These are phyloP conservation scores for Exophiala oligosperma DNA, from an alignment of 2,329 filamentous ascomycete genomes.

Conservation along the genomic window DNA sequence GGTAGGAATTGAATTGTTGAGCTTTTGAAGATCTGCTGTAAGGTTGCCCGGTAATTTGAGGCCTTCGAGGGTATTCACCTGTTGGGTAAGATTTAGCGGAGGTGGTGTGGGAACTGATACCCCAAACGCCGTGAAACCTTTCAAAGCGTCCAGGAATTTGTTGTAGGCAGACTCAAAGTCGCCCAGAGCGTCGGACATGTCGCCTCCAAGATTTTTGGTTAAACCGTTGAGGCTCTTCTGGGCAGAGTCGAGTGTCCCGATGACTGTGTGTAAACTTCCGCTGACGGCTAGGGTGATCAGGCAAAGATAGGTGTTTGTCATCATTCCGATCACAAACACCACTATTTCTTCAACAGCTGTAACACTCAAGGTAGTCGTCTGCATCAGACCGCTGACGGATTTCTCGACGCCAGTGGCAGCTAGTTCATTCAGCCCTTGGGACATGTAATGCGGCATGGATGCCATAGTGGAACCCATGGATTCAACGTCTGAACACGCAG, in stretches of 20 bases:
- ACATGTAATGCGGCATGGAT: conserved; percentile 96
- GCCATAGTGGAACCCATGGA: conserved; percentile 93
- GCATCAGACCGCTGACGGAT: conserved; percentile 76
- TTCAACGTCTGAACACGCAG: conserved; percentile 89
- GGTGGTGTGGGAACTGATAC: conserved; percentile 50
- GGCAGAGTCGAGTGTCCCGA: conserved; percentile 61
- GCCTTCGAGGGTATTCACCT: conserved; percentile 66
- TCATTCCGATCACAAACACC: conserved; percentile 87
- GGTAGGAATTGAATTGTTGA: conserved; percentile 77
- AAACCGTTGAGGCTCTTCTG: conserved; percentile 61
- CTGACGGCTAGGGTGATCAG: conserved; percentile 81
- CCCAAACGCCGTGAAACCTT: conserved; percentile 37
- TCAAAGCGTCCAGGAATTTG: conserved; percentile 55
- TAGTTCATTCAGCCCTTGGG: conserved; percentile 82
- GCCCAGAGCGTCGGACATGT: conserved; percentile 42
- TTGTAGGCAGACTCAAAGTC: conserved; percentile 58
- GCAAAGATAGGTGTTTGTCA: conserved; percentile 87
- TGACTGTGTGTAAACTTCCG: conserved; percentile 71
- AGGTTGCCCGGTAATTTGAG: conserved; percentile 70
- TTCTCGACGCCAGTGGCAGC: conserved; percentile 77
- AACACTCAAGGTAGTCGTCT: conserved; percentile 74
- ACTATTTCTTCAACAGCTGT: conserved; percentile 84
- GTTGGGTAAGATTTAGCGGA: conserved; percentile 63
- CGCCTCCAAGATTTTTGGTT: conserved; percentile 45
- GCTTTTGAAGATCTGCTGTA: conserved; percentile 65